Evolutionary conservation across 768 basidiomycete species (phyloP), one percentile per base, ranked within the genome.

Genomic region (Udeniomyces megalosporus): DNA sequence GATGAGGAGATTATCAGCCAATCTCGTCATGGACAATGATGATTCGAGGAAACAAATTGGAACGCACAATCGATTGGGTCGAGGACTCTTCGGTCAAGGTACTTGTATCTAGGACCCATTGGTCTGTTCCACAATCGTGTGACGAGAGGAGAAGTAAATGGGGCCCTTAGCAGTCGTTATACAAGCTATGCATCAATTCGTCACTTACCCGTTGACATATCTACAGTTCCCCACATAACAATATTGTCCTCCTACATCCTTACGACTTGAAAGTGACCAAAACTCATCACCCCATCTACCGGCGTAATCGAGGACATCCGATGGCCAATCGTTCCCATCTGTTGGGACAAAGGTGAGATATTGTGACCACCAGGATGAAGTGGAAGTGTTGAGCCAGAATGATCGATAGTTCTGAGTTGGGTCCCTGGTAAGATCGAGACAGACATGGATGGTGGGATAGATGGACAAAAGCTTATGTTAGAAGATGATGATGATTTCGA

Each of bases 281-380:
- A 65, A 59, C 35, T 65, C 63, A 24, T 65, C 63, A 11, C 63
- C 63, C 63, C 63, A 65, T 35, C 58, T 46, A 31, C 63, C 63
- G 22, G 58, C 58, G 42, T 65, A 65, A n/a, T 65, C 63, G 17
- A 65, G 34, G 29, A 59, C 44, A 22, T 34, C 51, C 8, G 60
- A 8, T 15, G n/a, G 12, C 44, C 45, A 53, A 24, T 49, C 51
- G 45, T 53, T 61, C n/a, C 60, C 60, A 10, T 53, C 53, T 1
- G 51, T 46, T 3, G 63, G 63, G 45, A 60, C 63, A 42, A 65
- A 65, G n/a, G 44, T 48, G 32, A 65, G 34, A 20, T 45, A 53
- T 46, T 65, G 63, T 1, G 50, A 53, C 63, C 63, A 65, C 63
- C 63, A 65, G 26, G 63, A 58, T 15, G 51, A 54, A 24, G 49